phyloP scores from a whole-genome alignment of 2,329 filamentous ascomycete genomes.

The Orbilia oligospora region DNA sequence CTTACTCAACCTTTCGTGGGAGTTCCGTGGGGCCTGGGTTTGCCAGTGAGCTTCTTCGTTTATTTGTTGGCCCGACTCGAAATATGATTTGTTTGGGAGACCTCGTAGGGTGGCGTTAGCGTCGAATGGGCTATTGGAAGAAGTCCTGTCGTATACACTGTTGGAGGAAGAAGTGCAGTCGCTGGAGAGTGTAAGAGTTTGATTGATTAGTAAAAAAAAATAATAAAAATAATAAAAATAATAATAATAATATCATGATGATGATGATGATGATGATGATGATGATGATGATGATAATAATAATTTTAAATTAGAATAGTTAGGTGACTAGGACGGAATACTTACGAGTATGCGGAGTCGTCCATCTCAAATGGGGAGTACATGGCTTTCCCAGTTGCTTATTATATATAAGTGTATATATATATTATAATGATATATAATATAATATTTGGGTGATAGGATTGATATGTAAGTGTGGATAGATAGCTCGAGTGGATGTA shows the following conservation, averaged over 20 bases:
- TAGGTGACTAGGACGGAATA: no score
- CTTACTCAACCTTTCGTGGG: constrained; percentile 33
- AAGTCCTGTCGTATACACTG: constrained; percentile 57
- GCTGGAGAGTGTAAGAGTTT: neutral
- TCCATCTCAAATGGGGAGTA: constrained; percentile 59
- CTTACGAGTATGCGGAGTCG: constrained; percentile 56
- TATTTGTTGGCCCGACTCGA: constrained; percentile 35
- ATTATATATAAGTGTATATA: no score
- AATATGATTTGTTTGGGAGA: constrained; percentile 55
- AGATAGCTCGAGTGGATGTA: no score
- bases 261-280: no score
- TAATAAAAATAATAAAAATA: no score
- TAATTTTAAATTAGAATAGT: neutral
- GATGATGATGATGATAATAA: no score
- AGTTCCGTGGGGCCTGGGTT: constrained; percentile 26
- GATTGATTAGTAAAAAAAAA: neutral
- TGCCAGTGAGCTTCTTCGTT: constrained; percentile 40
- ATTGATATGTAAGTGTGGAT: no score
- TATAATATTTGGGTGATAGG: neutral
- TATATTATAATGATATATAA: no score
- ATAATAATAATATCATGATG: no score
- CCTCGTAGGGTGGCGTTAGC: constrained; percentile 55
- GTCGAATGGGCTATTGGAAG: constrained; percentile 56
- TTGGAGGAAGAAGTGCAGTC: constrained; percentile 55
- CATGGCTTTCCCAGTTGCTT: constrained; percentile 20